These are phyloP conservation scores for Coemansia sp. DNA, from an alignment of 192 early-diverging fungal species.

Conservation along the genomic window DNA sequence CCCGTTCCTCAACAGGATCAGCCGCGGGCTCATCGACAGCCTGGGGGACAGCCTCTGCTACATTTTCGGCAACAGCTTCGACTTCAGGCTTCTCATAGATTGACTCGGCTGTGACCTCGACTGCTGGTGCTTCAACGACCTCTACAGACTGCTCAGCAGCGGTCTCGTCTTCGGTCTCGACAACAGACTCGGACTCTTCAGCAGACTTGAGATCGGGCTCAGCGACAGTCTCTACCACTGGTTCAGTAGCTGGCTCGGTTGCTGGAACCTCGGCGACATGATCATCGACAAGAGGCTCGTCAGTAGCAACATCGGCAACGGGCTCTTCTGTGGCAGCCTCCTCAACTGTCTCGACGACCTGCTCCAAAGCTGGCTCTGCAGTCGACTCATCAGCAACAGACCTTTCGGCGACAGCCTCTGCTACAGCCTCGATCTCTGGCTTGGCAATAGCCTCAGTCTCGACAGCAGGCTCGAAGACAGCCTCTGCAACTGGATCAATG, in stretches of 20 bases:
- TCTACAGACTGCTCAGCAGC: no score
- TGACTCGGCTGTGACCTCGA: background rate
- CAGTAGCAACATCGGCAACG: background rate
- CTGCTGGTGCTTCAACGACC: background rate
- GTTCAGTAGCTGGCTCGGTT: background rate
- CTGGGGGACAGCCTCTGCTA: background rate
- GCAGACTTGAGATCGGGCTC: background rate
- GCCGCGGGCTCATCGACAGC: background rate
- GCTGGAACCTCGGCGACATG: no score
- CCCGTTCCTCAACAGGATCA: background rate
- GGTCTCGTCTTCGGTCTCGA: no score
- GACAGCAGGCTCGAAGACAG: background rate
- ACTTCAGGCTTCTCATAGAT: background rate
- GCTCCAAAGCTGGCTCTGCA: background rate
- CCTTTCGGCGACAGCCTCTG: background rate
- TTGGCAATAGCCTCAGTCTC: background rate
- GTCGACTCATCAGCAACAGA: background rate
- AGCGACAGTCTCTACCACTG: background rate
- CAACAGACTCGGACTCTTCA: background rate
- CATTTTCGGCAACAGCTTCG: background rate
- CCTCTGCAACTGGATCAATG: background rate
- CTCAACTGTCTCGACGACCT: background rate
- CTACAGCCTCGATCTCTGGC: constrained; percentile 4
- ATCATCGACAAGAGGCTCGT: background rate
- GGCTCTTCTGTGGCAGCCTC: background rate